Conservation (phyloP, 306 rosid species). For the Astragalus membranaceus region DNA sequence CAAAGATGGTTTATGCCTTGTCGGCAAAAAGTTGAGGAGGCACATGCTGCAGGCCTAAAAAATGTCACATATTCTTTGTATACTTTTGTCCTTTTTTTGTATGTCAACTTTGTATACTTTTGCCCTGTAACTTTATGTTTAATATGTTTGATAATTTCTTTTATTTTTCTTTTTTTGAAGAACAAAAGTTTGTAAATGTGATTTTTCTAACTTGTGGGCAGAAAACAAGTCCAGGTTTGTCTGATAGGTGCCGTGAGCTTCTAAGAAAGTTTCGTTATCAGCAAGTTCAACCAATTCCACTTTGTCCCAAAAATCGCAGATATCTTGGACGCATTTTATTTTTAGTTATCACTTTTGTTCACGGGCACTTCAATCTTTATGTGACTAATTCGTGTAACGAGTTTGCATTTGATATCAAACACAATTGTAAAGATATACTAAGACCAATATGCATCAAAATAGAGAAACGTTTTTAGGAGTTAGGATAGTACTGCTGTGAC, state of each 20-base stretch:
- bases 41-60: slow-evolving; percentile 28
- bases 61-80: slow-evolving; percentile 28
- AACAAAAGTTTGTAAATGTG: slow-evolving; percentile 16
- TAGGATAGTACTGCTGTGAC: no score
- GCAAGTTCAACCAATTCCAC: background rate
- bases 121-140: slow-evolving; percentile 37
- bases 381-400: no score
- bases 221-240: slow-evolving; percentile 18
- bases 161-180: background rate
- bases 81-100: slow-evolving; percentile 19
- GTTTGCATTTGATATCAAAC: no score
- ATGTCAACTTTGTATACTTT: slow-evolving; percentile 41
- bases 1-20: slow-evolving; percentile 20
- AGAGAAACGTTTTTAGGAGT: no score
- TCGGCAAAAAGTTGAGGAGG: slow-evolving; percentile 16
- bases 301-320: background rate
- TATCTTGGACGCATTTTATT: background rate
- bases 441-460: no score
- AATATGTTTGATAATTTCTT: slow-evolving; percentile 42
- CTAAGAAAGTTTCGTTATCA: background rate
- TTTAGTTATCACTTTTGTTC: background rate
- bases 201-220: slow-evolving; percentile 24
- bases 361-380: background rate
- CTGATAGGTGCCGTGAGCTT: background rate
- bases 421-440: no score